Percentiles rank a stretch among this genome's conserved stretches.
Evolutionary conservation across 306 rosid genomes (phyloP).

Genomic region (Carpinus viminea): DNA sequence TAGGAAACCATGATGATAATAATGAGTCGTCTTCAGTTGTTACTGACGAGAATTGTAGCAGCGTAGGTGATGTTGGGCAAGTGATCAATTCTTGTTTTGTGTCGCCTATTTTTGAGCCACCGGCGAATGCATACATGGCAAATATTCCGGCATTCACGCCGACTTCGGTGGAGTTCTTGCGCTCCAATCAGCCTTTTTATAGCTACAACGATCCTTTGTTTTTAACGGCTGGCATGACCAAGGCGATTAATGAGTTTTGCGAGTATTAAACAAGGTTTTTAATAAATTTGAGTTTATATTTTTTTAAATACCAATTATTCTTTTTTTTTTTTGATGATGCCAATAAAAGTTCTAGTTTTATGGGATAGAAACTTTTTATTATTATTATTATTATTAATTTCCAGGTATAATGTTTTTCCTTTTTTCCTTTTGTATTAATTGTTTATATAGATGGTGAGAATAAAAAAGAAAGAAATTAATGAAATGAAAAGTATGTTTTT

Average conservation of each 20-base stretch:
- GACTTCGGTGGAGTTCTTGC: conserved; percentile 37
- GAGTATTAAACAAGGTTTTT: conserved; percentile 24
- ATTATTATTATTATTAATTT: too few species aligned
- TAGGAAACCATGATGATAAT: conserved; percentile 45
- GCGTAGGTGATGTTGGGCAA: conserved; percentile 30
- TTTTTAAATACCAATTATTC: background rate
- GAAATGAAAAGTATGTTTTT: too few species aligned
- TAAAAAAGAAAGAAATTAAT: too few species aligned
- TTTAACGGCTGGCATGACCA: conserved; percentile 38
- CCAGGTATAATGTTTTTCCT: too few species aligned
- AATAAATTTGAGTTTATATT: background rate
- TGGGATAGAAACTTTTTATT: too few species aligned
- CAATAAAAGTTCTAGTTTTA: too few species aligned
- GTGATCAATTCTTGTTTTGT: conserved; percentile 49
- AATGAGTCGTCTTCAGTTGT: conserved; percentile 62
- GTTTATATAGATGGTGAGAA: too few species aligned
- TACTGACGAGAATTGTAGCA: conserved; percentile 54
- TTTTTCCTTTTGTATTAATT: too few species aligned
- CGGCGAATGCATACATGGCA: conserved; percentile 40
- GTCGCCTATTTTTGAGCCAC: conserved; percentile 34
- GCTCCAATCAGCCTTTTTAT: conserved; percentile 40
- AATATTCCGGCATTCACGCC: conserved; percentile 36
- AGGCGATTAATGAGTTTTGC: conserved; percentile 30
- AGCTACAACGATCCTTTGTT: conserved; percentile 40
- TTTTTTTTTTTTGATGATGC: background rate